phyloP scores from a whole-genome alignment of 352 stramenopile species.

The Globisporangium echinulatum region DNA sequence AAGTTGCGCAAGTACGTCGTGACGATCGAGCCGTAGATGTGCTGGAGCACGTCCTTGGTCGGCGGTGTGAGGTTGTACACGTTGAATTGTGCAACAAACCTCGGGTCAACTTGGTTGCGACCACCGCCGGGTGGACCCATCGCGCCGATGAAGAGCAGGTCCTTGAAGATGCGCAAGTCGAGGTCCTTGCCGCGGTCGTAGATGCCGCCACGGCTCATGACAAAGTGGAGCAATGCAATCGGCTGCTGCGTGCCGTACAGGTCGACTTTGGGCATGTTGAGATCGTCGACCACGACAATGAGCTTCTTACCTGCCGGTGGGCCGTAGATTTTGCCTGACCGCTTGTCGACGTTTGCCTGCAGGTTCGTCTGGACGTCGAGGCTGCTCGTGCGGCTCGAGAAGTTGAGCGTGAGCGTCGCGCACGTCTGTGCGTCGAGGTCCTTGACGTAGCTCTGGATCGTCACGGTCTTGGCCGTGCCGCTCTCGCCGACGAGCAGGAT shows the following conservation, averaged over 20 bases:
- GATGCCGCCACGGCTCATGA: conserved; percentile 88
- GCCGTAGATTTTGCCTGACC: conserved; percentile 92
- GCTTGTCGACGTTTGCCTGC: conserved; percentile 94
- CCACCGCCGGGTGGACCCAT: conserved; percentile 94
- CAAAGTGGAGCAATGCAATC: conserved; percentile 92
- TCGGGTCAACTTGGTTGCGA: conserved; percentile 91
- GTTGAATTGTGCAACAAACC: conserved; percentile 93
- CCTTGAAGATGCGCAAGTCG: conserved; percentile 90
- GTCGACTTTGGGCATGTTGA: conserved; percentile 97
- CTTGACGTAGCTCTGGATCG: conserved; percentile 92
- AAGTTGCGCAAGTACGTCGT: conserved; percentile 88
- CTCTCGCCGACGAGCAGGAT: conserved; percentile 93
- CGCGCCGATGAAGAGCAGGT: conserved; percentile 91
- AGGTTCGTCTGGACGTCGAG: conserved; percentile 93
- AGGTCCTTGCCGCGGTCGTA: conserved; percentile 95
- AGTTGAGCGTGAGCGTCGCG: conserved; percentile 87
- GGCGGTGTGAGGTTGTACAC: conserved; percentile 94
- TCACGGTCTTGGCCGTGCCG: conserved; percentile 94
- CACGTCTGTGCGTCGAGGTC: conserved; percentile 62
- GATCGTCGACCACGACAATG: conserved; percentile 93
- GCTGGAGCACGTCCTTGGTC: conserved; percentile 83
- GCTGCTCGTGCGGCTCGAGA: conserved; percentile 91
- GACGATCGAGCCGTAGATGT: conserved; percentile 94
- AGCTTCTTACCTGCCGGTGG: conserved; percentile 92
- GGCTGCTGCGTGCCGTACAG: conserved; percentile 94